Base-by-base conservation (phyloP, 73 alveolate species). In the Paramecium tetraurelia region DNA sequence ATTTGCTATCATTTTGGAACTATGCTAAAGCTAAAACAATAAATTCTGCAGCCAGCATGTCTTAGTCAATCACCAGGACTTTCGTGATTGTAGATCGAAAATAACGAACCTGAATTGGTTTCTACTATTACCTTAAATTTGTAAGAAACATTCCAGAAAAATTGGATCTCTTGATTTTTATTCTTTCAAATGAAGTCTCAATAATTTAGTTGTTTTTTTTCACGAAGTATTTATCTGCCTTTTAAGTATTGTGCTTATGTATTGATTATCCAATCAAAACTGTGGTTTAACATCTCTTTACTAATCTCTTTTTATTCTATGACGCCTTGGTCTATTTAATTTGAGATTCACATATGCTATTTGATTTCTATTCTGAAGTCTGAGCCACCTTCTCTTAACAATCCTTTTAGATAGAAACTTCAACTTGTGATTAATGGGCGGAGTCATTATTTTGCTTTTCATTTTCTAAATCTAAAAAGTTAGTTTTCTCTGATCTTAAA, bases 11-110 rank as follows among this genome's bases (percentile, higher is more conserved):
- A 22, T 44, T 80, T 41, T 31, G 48, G 57, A 40, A 80, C 33
- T 80, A 33, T 44, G 48, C 16, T 80, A 80, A 41, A 3, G 75
- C 75, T 22, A 44, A 31, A 40, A 31, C 57, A 18, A 80, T 44
- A 48, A 80, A 80, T 80, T 80, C 90, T 12, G 57, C 57, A 24
- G 75, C 90, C 24, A 48, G 38, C 72, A 80, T 80, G 9, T 63
- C 84, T 63, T 63, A 27, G 29, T 63, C 84, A 31, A 63, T 63
- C 50, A 63, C 84, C 10, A 63, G 46, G 46, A 63, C 84, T n/a
- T 63, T 63, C 8, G 84, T 63, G 50, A 31, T 31, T 27, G 41
- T 63, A 31, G 84, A 63, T 63, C 84, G 21, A 63, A 63, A 63
- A 33, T 63, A 63, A 27, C 84, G 41, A 31, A 63, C 84, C 24